Base-by-base conservation (phyloP, 2,329 filamentous ascomycete species). In the Colletotrichum melonis region DNA sequence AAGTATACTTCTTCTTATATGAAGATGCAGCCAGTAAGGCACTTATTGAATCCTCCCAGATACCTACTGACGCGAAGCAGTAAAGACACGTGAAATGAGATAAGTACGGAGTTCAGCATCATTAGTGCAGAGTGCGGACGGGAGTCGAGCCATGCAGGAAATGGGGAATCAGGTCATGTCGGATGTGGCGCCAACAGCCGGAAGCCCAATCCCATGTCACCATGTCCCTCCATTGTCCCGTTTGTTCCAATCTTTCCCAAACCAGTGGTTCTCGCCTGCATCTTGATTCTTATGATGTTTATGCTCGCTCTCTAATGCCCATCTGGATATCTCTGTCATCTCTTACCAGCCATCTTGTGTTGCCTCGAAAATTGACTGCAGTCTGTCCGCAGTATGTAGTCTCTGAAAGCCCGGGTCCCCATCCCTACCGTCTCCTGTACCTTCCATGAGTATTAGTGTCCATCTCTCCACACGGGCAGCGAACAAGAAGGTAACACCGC, bases 161-260 rank as follows among this genome's bases (percentile, higher is more conserved):
- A 32, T 56, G 30, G 56, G 63, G 64, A 65, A 73, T 69, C 66
- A 69, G 66, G 66, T 24, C 70, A 73, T 56, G 32, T 73, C 55
- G 49, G 67, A 69, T 70, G 59, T 69, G 59, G 59, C 70, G 70
- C 70, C 60, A 60, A 62, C 59, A 49, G 55, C 26, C 30, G 55
- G 32, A 70, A 32, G n/a, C 28, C 63, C 32, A 58, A 30, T 57
- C 63, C 9, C 32, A 28, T 12, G 32, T 59, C 57, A 22, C 42
- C 42, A 49, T 49, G 42, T 42, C 32, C 22, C 30, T 30, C 55
- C 55, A 30, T 26, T 57, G 9, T 38, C 38, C 26, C 49, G 24
- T 49, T 30, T 46, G 59, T 9, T 26, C 63, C 63, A 58, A 71
- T 57, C 57, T 57, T 67, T 35, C 38, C 57, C 68, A 67, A 46